A percentile compares a stretch with the other conserved stretches of the same genome.
These are phyloP conservation scores for Colletotrichum cereale DNA, from an alignment of 2,329 filamentous ascomycete genomes.

Conservation along the genomic window DNA sequence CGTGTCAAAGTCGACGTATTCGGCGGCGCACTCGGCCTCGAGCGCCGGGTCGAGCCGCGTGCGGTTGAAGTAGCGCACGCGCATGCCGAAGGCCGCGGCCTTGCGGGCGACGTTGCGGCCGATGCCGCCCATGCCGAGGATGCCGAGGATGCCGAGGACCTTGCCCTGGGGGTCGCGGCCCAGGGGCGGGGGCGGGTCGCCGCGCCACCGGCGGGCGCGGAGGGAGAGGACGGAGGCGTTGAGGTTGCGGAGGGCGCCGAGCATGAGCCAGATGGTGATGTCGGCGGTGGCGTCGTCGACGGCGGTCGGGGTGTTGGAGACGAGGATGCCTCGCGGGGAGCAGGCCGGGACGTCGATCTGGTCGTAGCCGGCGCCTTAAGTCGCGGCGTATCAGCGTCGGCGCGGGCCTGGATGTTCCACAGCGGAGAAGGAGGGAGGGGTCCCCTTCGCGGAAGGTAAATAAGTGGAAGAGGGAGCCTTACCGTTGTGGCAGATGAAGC, in stretches of 20 bases:
- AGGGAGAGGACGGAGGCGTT: slow-evolving; percentile 74
- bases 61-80: slow-evolving; percentile 80
- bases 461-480: slow-evolving; percentile 41
- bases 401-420: not conserved
- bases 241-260: slow-evolving; percentile 83
- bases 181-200: slow-evolving; percentile 65
- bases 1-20: slow-evolving; percentile 81
- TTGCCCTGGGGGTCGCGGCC: slow-evolving; percentile 86
- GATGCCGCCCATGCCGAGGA: slow-evolving; percentile 89
- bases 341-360: slow-evolving; percentile 82
- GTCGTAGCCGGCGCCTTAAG: slow-evolving; percentile 83
- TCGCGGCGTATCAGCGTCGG: not conserved
- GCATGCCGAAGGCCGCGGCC: slow-evolving; percentile 82
- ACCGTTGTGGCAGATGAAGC: slow-evolving; percentile 73
- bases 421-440: not conserved
- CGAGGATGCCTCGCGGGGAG: slow-evolving; percentile 71
- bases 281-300: slow-evolving; percentile 89
- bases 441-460: not conserved
- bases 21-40: slow-evolving; percentile 65
- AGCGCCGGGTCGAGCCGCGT: slow-evolving; percentile 67
- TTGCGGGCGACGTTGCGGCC: slow-evolving; percentile 82
- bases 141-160: slow-evolving; percentile 82
- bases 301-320: slow-evolving; percentile 85
- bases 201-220: slow-evolving; percentile 77
- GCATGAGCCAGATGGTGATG: slow-evolving; percentile 81